Percentiles rank a stretch among this genome's conserved stretches.
Evolutionary conservation across 2,329 filamentous ascomycete genomes (phyloP).

Genomic region (Hypocreales sp.): DNA sequence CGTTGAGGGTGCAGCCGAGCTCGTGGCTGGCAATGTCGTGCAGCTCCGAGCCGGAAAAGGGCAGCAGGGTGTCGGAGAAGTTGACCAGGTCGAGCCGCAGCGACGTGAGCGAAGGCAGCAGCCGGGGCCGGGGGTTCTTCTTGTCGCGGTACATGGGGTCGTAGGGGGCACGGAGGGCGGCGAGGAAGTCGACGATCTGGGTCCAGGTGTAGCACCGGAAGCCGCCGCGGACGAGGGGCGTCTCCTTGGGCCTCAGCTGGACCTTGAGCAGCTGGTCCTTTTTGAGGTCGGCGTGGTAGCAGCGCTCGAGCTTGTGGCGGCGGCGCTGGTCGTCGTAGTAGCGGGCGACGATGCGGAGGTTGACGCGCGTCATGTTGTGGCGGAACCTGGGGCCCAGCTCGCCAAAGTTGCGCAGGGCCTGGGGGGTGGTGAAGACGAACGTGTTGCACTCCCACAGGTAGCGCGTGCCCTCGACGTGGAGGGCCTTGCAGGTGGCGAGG

Average conservation of each 20-base stretch:
- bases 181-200: constrained; percentile 36
- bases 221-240: constrained; percentile 30
- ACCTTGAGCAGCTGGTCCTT: constrained; percentile 25
- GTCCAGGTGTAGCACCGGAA: constrained; percentile 40
- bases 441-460: constrained; percentile 35
- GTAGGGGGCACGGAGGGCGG: constrained; percentile 33
- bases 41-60: constrained; percentile 28
- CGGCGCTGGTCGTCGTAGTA: constrained; percentile 37
- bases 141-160: constrained; percentile 23
- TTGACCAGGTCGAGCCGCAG: constrained; percentile 40
- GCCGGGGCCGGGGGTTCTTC: constrained; percentile 20
- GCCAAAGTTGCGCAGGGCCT: constrained; percentile 31
- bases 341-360: constrained; percentile 35
- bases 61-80: constrained; percentile 29
- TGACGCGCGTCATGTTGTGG: constrained; percentile 27
- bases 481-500: constrained; percentile 33
- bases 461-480: constrained; percentile 30
- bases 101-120: constrained; percentile 29
- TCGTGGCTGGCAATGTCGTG: constrained; percentile 38
- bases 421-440: constrained; percentile 38
- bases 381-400: constrained; percentile 27
- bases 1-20: constrained; percentile 35
- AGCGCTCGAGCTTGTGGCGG: constrained; percentile 23
- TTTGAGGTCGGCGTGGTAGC: constrained; percentile 27
- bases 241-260: constrained; percentile 25